A percentile compares a stretch with the other conserved stretches of the same genome.
Evolutionary conservation across 2,329 filamentous ascomycete species (phyloP).

Genomic region (Cladosporium velox): DNA sequence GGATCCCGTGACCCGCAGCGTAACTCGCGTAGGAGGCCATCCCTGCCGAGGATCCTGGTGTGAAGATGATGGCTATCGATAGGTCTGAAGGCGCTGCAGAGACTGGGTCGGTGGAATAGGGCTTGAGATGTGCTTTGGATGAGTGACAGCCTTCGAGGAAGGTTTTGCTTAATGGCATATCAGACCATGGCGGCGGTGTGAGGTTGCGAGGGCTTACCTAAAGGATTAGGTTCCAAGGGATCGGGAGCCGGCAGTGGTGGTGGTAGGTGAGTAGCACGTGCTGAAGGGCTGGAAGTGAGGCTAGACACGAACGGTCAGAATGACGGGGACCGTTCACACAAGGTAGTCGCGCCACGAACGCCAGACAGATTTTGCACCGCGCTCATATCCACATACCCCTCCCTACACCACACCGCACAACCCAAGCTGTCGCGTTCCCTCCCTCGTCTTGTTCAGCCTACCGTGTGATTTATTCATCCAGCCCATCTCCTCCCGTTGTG

Average conservation of each 20-base stretch:
- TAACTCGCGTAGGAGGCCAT: constrained; percentile 2
- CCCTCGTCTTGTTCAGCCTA: not conserved
- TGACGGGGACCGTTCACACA: constrained; percentile 5
- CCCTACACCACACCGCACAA: constrained; percentile 2
- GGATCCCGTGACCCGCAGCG: not conserved
- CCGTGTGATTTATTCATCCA: not conserved
- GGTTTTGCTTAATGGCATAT: not conserved
- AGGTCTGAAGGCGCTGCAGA: not conserved
- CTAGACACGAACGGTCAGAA: not conserved
- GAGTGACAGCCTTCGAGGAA: not conserved
- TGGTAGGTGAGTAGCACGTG: not conserved
- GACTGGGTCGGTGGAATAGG: not conserved
- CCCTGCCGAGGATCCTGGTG: constrained; percentile 1
- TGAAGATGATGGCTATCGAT: not conserved
- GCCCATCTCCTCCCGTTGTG: not conserved
- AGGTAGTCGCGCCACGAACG: constrained; percentile 1
- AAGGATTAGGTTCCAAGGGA: constrained; percentile 2
- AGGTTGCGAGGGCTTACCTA: not conserved
- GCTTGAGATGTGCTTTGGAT: not conserved
- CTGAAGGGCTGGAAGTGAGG: not conserved
- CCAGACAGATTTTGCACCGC: constrained; percentile 17
- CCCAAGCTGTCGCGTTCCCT: not conserved
- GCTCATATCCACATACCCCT: constrained; percentile 7
- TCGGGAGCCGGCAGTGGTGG: not conserved
- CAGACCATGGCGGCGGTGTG: not conserved